phyloP scores from a whole-genome alignment of 345 rosid species.

The Turritis glabra region DNA sequence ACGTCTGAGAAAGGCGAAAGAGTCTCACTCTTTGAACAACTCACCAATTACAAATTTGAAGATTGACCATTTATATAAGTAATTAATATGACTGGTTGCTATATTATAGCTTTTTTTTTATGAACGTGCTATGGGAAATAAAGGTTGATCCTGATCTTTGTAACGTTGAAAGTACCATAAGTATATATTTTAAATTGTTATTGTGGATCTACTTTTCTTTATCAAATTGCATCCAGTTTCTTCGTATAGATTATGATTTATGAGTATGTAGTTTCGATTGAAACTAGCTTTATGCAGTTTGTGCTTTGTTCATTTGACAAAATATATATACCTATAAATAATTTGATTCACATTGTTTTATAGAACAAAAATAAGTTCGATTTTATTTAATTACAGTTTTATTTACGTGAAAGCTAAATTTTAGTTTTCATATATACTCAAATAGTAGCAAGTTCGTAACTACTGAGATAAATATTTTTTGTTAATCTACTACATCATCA shows the following conservation, averaged over 20 bases:
- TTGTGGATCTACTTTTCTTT: slow-evolving; percentile 1
- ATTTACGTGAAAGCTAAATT: neutral
- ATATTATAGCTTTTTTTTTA: neutral
- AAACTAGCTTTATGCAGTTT: neutral
- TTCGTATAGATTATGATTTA: slow-evolving; percentile 3
- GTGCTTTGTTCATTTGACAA: neutral
- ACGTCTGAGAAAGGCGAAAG: slow-evolving; percentile 24
- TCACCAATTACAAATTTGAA: slow-evolving; percentile 22
- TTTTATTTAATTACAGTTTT: neutral
- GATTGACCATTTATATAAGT: slow-evolving; percentile 15
- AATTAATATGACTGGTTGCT: neutral
- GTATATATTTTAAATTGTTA: neutral
- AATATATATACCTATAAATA: neutral
- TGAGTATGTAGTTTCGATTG: neutral
- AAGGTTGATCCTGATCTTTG: slow-evolving; percentile 25
- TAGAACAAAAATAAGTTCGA: neutral
- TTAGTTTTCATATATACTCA: neutral
- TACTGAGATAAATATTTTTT: neutral
- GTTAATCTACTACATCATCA: neutral
- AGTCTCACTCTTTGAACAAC: slow-evolving; percentile 26
- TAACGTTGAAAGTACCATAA: slow-evolving; percentile 9
- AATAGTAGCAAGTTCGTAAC: neutral
- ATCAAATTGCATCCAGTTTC: neutral
- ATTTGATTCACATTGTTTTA: neutral
- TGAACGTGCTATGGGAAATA: slow-evolving; percentile 9